phyloP scores from a whole-genome alignment of 129 eudicot genomes.

The Apium graveolens region DNA sequence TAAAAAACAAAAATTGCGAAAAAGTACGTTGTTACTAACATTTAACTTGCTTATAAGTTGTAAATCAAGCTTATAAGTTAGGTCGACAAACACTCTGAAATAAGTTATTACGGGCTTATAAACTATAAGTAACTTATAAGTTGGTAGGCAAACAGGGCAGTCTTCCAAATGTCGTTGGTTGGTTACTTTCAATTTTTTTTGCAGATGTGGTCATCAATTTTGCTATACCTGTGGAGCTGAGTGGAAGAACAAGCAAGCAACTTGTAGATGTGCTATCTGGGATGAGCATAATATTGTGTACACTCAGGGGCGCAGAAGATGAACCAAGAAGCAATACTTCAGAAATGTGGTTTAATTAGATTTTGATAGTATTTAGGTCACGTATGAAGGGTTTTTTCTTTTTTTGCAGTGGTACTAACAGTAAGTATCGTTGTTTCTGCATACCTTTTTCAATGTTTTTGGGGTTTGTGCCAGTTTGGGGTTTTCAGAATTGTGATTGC shows the following conservation, averaged over 20 bases:
- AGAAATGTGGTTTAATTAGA: background rate
- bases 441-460: background rate
- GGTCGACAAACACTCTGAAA: too few relatives aligned
- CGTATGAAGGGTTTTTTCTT: background rate
- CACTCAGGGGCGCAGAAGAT: background rate
- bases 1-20: too few relatives aligned
- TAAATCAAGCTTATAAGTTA: too few relatives aligned
- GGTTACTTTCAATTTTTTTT: background rate
- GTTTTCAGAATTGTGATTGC: too few relatives aligned
- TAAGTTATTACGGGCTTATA: too few relatives aligned
- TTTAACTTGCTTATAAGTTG: too few relatives aligned
- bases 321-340: background rate
- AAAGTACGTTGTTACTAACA: too few relatives aligned
- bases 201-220: slow-evolving; percentile 71
- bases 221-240: slow-evolving; percentile 75
- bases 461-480: background rate
- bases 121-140: too few relatives aligned
- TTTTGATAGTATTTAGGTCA: background rate
- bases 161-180: background rate
- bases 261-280: slow-evolving; percentile 55
- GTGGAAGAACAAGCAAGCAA: slow-evolving; percentile 54
- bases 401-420: background rate
- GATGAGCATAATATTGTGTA: slow-evolving; percentile 35
- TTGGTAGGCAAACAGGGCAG: too few relatives aligned
- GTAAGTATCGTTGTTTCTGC: background rate